Percentiles rank a stretch among this genome's conserved stretches.
Evolutionary conservation across 2,329 filamentous ascomycete genomes (phyloP).

Genomic region (Sclerotinia glacialis): DNA sequence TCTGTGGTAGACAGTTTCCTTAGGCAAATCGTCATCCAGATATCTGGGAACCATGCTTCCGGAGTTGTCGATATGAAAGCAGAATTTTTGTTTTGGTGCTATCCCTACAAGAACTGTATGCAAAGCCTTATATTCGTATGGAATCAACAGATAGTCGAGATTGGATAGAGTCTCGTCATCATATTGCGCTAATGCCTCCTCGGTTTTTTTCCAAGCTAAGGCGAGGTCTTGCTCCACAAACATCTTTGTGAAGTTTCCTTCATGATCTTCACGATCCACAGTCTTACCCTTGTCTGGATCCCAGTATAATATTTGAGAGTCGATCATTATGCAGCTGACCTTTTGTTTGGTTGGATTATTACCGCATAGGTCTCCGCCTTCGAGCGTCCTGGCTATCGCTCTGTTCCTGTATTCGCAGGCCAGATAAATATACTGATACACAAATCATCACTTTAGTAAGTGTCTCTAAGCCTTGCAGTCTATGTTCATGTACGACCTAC

Average conservation of each 20-base stretch:
- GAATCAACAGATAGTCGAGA: slow-evolving; percentile 13
- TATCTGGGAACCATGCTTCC: background rate
- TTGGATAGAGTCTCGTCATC: background rate
- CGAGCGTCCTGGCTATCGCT: slow-evolving; percentile 7
- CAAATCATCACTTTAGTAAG: background rate
- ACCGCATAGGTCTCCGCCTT: slow-evolving; percentile 2
- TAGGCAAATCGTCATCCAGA: background rate
- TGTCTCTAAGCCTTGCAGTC: background rate
- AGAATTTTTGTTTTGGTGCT: slow-evolving; percentile 15
- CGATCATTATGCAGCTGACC: slow-evolving; percentile 2
- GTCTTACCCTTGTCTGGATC: background rate
- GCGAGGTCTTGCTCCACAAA: background rate
- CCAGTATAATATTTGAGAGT: slow-evolving; percentile 6
- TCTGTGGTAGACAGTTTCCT: background rate
- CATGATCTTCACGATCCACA: accelerated
- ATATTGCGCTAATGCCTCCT: background rate
- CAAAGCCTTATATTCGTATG: background rate
- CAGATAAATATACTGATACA: slow-evolving; percentile 3
- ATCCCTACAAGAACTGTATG: background rate
- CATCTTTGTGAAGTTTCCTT: accelerated
- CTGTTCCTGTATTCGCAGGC: slow-evolving; percentile 10
- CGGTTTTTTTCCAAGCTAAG: background rate
- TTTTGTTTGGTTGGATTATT: slow-evolving; percentile 1
- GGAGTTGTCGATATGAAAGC: slow-evolving; percentile 11
- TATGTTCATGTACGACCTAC: too few species aligned